phyloP scores from a whole-genome alignment of 139 green algal genomes.

The Parachlorella kessleri region DNA sequence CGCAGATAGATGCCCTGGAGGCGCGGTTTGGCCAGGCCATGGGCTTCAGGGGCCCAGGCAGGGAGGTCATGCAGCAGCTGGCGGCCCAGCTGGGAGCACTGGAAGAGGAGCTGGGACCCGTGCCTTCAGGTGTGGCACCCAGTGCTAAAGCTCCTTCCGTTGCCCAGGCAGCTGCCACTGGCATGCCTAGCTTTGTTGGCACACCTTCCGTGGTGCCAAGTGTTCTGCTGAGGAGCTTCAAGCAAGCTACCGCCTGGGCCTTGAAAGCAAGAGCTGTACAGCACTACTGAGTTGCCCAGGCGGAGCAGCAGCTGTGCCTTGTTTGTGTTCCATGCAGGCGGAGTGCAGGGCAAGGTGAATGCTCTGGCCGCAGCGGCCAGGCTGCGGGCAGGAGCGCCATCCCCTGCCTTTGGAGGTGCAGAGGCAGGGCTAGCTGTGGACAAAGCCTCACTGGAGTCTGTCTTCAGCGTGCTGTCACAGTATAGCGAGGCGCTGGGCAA shows the following conservation, averaged over 20 bases:
- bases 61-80: slow-evolving; percentile 22
- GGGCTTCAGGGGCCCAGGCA: slow-evolving; percentile 9
- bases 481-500: slow-evolving; percentile 38
- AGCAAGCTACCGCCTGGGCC: too few relatives aligned
- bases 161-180: not conserved
- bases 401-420: slow-evolving; percentile 34
- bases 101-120: slow-evolving; percentile 31
- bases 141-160: not conserved
- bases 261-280: too few relatives aligned
- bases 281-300: too few relatives aligned
- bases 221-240: too few relatives aligned
- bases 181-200: too few relatives aligned
- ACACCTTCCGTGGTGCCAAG: too few relatives aligned
- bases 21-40: slow-evolving; percentile 46
- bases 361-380: slow-evolving; percentile 30
- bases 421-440: not conserved
- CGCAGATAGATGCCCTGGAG: slow-evolving; percentile 49
- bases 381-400: slow-evolving; percentile 25
- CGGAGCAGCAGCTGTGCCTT: too few relatives aligned
- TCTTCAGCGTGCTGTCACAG: slow-evolving; percentile 15
- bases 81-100: slow-evolving; percentile 20
- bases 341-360: slow-evolving; percentile 27
- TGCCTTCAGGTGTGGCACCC: slow-evolving; percentile 1
- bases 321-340: not conserved
- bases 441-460: slow-evolving; percentile 1